Evolutionary conservation across 148 eudicot genomes (phyloP), one percentile per base, ranked within the genome.

Genomic region (Vaccinium myrtillus): DNA sequence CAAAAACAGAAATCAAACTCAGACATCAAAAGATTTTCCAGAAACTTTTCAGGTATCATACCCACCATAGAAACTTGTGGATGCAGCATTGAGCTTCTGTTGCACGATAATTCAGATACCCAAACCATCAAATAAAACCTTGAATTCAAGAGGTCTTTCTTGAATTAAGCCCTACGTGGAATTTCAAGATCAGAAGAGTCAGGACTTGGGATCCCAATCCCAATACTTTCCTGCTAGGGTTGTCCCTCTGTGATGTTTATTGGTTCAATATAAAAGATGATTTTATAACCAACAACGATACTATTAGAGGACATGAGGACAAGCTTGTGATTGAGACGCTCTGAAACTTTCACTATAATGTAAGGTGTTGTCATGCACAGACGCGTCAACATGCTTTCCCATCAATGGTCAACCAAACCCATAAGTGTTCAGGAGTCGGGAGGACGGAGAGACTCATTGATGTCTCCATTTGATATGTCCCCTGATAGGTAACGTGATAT

Each of bases 121-220:
- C 6, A 71, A 71, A 71, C 75, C 46, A 71, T 59, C 65, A 75
- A 75, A 75, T 25, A 36, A 53, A 77, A 50, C 27, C 19, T 77
- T 10, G 50, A 77, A 30, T 58, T 43, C 76, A 51, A 23, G n/a
- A 36, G 23, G 10, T 21, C 36, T 12, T 77, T 77, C 36, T 25
- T 27, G 14, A 67, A 13, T 67, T 50, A 77, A 19, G 4, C 32
- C 59, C 80, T 13, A 23, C 9, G 5, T 77, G 12, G 80, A 51
- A 51, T 51, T 18, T 77, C 59, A 43, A 39, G 78, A 75, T 54
- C 78, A 46, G 2, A 46, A 75, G 27, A 48, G 7, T 75, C 25
- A 21, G 27, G 78, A 43, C 48, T 75, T 13, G 10, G 27, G 78
- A 43, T n/a, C 53, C 15, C n/a, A 75, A 39, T 46, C 48, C 7